phyloP scores from a whole-genome alignment of 2,329 filamentous ascomycete genomes.

The Chaetomium sp. region DNA sequence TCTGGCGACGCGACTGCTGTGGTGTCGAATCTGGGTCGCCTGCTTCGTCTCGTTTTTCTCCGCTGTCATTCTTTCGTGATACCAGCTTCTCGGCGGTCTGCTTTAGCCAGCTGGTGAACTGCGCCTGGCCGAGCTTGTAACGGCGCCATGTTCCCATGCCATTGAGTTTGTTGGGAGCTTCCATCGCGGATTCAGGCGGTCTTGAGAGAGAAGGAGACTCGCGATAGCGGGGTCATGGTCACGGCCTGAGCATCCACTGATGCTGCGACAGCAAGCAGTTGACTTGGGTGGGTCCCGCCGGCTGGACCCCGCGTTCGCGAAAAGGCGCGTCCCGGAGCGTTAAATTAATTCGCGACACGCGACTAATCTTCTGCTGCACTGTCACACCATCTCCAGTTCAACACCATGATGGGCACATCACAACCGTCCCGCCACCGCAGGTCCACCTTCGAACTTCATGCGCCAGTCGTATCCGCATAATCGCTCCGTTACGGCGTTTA shows the following conservation, averaged over 20 bases:
- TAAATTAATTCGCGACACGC: no score
- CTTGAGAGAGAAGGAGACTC: not conserved
- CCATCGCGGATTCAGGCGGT: not conserved
- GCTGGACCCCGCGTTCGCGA: no score
- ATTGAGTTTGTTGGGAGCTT: not conserved
- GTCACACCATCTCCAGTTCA: not conserved
- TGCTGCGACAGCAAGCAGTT: no score
- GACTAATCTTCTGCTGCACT: no score
- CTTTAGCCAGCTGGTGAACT: conserved; percentile 30
- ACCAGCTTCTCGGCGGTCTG: conserved; percentile 29
- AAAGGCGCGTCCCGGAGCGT: no score
- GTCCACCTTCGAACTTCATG: not conserved
- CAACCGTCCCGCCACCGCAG: not conserved
- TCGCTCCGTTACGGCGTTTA: not conserved
- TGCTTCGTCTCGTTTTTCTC: not conserved
- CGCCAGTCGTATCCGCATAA: not conserved
- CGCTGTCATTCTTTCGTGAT: conserved; percentile 3
- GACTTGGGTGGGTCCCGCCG: no score
- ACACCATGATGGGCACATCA: not conserved
- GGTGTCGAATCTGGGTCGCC: not conserved
- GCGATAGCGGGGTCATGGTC: not conserved
- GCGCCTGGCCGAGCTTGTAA: conserved; percentile 29
- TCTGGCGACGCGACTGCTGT: conserved; percentile 24
- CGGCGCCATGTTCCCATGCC: conserved; percentile 26
- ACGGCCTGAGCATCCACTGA: no score